Evolutionary conservation across 768 basidiomycete genomes (phyloP), one percentile per base, ranked within the genome.

Genomic region (Boletus speciosus): DNA sequence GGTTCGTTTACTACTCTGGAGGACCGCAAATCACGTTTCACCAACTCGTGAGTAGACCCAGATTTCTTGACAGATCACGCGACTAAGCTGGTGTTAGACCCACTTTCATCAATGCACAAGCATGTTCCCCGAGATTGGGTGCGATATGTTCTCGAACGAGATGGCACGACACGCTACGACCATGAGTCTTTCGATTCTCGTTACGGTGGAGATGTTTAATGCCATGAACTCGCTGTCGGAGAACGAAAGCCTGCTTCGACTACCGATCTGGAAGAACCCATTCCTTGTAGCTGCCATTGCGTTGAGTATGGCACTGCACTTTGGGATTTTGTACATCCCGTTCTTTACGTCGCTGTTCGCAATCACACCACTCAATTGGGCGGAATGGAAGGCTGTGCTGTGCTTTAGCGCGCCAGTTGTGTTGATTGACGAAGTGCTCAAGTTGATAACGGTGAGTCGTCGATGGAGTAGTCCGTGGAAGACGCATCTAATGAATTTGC

Each of bases 161-260:
- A 85, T 92, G 81, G 76, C 96, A 12, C 85, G 85, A 62, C 82
- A 82, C 15, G 96, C 95, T 4, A 97, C 95, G 53, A 99, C 96
- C 21, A 92, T 98, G 81, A 95, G 92, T 59, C 76, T 99, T 34
- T 98, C 96, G 27, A 93, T 98, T 65, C 81, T 99, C 46, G 96
- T 99, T 52, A 94, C 88, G 2, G 85, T 96, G 50, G 93, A 96
- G 73, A 96, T 96, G 93, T 93, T 93, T 78, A 96, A 96, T 72
- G 93, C 92, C 35, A 93, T 94, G 88, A 98, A 98, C 73, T 98
- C 95, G 52, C 78, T 99, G 23, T 96, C 93, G 19, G 96, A 99
- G 74, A 98, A 97, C 71, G 96, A 98, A 76, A 92, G 90, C 56
- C 73, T 99, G 56, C 73, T 99, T 47, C 80, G 81, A 32, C 75